Base-by-base conservation (phyloP, 2,329 filamentous ascomycete genomes). In the Neopestalotiopsis sp. region DNA sequence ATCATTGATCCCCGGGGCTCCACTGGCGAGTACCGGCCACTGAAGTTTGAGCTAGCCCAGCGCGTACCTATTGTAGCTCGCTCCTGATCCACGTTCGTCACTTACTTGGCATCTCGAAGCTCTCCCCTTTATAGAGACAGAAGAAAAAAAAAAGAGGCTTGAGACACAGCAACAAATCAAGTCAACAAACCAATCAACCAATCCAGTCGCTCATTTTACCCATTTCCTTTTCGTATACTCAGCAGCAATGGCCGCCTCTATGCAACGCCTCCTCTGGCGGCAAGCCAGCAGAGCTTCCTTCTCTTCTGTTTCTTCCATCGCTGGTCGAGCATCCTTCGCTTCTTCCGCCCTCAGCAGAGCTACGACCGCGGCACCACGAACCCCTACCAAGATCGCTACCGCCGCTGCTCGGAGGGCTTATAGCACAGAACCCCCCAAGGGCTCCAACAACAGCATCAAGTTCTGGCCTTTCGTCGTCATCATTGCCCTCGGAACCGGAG, bases 381-480 rank as follows among this genome's bases (percentile, higher is more conserved):
- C 68, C 59, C 34, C n/a, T 62, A 42, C 59, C 13, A 40, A 45
- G 28, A 30, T 61, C 2, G 34, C 40, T 30, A 60, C 67, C 28
- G 58, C 65, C 32, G 70, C 66, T 17, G 49, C 67, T 30, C 63
- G 67, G 13, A 70, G 75, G 66, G 38, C 74, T 79, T 90, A 84
- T 72, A 85, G 83, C 66, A 81, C 82, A 14, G 75, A 81, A 56
- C 80, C 81, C 10, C 81, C 80, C 45, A 72, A 70, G 68, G 77
- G 76, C 20, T 69, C 75, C 12, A 77, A 75, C 68, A 77, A 79
- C 59, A 74, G 75, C 58, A 79, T 89, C 81, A 88, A 88, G 78
- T 88, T 89, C 77, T 88, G 86, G 86, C 87, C 87, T 2, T 89
- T 89, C 71, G n/a, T 86, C 60, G 77, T 80, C 65, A 79, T 89